A percentile compares a stretch with the other conserved stretches of the same genome.
Conservation (phyloP, 1,284 basidiomycete genomes). For the Ganoderma boninense region DNA sequence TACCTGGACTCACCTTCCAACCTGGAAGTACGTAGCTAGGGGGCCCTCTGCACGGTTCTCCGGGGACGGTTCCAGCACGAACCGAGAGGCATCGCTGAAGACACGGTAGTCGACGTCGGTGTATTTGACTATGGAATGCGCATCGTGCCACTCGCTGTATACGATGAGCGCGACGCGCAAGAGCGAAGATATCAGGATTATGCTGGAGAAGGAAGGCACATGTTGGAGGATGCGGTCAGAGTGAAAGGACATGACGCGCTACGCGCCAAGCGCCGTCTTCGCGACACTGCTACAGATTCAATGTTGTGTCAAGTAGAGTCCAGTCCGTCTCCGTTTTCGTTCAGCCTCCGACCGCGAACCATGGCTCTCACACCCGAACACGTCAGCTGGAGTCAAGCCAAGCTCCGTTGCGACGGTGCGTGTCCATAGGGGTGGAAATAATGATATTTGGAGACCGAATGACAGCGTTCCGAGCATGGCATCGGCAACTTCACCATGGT, state of each 20-base stretch:
- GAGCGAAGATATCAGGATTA: slow-evolving; percentile 62
- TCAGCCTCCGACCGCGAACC: neutral
- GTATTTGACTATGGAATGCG: slow-evolving; percentile 86
- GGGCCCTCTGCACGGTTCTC: slow-evolving; percentile 70
- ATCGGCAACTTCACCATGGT: neutral
- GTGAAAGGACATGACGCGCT: slow-evolving; percentile 30
- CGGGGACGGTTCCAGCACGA: slow-evolving; percentile 60
- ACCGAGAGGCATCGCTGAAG: slow-evolving; percentile 90
- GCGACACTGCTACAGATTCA: too few species aligned
- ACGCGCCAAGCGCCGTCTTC: neutral
- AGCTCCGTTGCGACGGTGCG: neutral
- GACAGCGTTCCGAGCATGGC: neutral
- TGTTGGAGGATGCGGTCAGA: slow-evolving; percentile 28
- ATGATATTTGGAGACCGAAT: slow-evolving; percentile 1
- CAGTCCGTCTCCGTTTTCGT: neutral
- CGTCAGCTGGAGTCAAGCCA: neutral
- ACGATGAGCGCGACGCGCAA: slow-evolving; percentile 78
- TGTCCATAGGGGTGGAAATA: neutral
- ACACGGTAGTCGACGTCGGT: slow-evolving; percentile 98
- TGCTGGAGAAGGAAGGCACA: slow-evolving; percentile 57
- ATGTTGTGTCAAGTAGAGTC: too few species aligned
- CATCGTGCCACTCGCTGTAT: slow-evolving; percentile 92
- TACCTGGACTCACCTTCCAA: slow-evolving; percentile 72
- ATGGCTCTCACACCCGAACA: neutral
- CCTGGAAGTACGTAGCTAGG: slow-evolving; percentile 51